Conservation (phyloP, 2,329 filamentous ascomycete species). For the Corinectria fuckeliana region DNA sequence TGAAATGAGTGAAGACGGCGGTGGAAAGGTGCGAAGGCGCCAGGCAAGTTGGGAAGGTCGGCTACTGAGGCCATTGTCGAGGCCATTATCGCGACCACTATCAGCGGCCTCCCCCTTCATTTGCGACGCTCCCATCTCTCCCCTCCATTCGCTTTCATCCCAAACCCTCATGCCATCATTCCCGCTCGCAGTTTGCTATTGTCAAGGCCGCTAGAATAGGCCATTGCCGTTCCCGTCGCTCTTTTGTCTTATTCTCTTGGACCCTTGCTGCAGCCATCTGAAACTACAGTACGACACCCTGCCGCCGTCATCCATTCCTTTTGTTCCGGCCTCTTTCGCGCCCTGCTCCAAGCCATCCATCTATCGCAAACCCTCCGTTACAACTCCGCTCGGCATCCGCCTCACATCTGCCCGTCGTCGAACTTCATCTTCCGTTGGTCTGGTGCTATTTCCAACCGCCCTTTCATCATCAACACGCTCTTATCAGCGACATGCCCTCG, state of each 20-base stretch:
- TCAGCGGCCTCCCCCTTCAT: slow-evolving; percentile 6
- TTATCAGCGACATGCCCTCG: slow-evolving; percentile 17
- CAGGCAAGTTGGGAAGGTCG: slow-evolving; percentile 4
- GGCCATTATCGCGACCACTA: background rate
- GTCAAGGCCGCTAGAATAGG: slow-evolving; percentile 19
- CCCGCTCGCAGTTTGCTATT: slow-evolving; percentile 11
- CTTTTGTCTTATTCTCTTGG: slow-evolving; percentile 31
- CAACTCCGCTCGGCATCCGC: background rate
- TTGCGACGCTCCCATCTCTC: slow-evolving; percentile 18
- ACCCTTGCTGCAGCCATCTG: background rate
- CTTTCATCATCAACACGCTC: slow-evolving; percentile 1
- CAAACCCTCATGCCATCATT: too few species aligned
- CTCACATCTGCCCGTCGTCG: background rate
- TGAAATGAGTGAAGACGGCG: slow-evolving; percentile 11
- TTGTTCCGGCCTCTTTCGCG: background rate
- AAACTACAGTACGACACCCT: slow-evolving; percentile 22
- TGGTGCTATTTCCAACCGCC: background rate
- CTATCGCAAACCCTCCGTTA: background rate
- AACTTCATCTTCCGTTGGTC: background rate
- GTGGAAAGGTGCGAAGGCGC: slow-evolving; percentile 6
- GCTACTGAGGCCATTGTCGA: background rate
- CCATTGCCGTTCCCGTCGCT: slow-evolving; percentile 24
- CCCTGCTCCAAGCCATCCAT: background rate
- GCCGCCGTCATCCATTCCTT: slow-evolving; percentile 7
- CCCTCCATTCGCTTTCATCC: slow-evolving; percentile 28